Percentiles rank a stretch among this genome's conserved stretches.
phyloP scores from a whole-genome alignment of 2,329 filamentous ascomycete genomes.

The Cadophora sp. region DNA sequence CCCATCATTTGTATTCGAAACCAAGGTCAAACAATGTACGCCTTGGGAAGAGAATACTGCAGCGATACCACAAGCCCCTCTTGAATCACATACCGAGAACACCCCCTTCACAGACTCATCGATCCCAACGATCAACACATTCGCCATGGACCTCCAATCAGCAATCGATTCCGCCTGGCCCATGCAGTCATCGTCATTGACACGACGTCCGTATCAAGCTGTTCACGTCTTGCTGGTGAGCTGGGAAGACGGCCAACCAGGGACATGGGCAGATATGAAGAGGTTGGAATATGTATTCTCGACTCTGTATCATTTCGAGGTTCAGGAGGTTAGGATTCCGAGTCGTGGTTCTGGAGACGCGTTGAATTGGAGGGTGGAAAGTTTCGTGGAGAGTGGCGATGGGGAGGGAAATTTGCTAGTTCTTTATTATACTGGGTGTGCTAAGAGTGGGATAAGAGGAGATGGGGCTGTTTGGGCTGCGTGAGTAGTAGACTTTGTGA shows the following conservation, averaged over 20 bases:
- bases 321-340: constrained; percentile 22
- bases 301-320: constrained; percentile 20
- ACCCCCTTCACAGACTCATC: constrained; percentile 11
- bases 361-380: constrained; percentile 15
- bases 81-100: constrained; percentile 20
- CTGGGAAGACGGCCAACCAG: constrained; percentile 29
- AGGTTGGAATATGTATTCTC: constrained; percentile 19
- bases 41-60: no score
- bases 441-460: no score
- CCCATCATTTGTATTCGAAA: not conserved
- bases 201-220: constrained; percentile 10
- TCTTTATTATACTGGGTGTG: constrained; percentile 26
- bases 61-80: not conserved
- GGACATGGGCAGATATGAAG: constrained; percentile 17
- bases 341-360: constrained; percentile 10
- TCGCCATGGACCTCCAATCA: constrained; percentile 21
- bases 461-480: not conserved
- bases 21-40: not conserved
- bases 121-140: constrained; percentile 18
- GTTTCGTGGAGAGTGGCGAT: no score
- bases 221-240: constrained; percentile 25
- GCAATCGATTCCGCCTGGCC: constrained; percentile 26
- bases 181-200: not conserved
- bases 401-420: constrained; percentile 22
- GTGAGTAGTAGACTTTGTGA: constrained; percentile 1